Percentiles rank a stretch among this genome's conserved stretches.
Evolutionary conservation across 345 rosid species (phyloP).

Genomic region (Eucalyptus brandiana): DNA sequence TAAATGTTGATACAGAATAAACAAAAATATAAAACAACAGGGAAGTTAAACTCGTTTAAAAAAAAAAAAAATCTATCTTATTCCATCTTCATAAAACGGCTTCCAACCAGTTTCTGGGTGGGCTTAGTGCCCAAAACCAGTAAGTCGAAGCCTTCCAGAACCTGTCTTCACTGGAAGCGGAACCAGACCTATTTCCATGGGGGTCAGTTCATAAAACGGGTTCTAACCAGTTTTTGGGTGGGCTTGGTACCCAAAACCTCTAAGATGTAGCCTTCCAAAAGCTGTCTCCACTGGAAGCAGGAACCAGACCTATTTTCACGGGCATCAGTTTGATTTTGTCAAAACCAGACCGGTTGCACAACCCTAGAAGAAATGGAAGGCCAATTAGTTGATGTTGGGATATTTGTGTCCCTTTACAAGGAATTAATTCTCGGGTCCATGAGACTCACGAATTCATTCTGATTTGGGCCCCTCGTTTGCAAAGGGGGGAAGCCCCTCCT

Average conservation of each 20-base stretch:
- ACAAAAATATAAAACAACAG: neutral
- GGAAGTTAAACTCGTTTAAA: neutral
- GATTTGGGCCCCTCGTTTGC: accelerated
- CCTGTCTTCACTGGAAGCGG: too few species aligned
- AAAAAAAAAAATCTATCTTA: neutral
- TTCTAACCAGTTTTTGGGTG: too few species aligned
- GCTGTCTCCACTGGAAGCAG: too few species aligned
- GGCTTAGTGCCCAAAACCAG: too few species aligned
- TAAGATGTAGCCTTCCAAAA: too few species aligned
- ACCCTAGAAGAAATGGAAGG: neutral
- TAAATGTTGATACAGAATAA: neutral
- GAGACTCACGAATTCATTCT: accelerated
- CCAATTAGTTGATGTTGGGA: neutral
- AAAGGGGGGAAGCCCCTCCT: neutral
- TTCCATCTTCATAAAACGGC: neutral
- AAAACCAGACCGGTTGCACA: neutral
- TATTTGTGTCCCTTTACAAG: neutral
- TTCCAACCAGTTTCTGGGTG: neutral
- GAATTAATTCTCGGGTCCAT: neutral
- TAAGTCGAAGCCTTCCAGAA: too few species aligned
- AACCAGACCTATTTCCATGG: too few species aligned
- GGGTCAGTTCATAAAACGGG: too few species aligned
- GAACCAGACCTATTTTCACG: accelerated
- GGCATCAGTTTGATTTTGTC: accelerated
- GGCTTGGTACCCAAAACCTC: too few species aligned